Base-by-base conservation (phyloP, 73 alveolate species). In the Paraurostyla sp. region DNA sequence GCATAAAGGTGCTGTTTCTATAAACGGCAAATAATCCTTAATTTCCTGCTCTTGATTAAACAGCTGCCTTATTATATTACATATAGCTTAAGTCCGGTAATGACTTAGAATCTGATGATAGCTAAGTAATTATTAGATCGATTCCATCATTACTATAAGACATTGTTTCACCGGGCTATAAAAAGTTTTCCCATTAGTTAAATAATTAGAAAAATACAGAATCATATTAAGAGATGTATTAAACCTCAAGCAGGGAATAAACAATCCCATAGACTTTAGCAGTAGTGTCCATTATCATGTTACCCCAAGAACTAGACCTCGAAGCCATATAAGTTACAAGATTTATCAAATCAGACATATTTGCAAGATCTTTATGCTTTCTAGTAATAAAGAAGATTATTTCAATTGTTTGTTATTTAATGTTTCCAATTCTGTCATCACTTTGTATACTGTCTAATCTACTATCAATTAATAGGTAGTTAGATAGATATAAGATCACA, bases 251-350 rank as follows among this genome's bases (percentile, higher is more conserved):
- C 6, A 65, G 33, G 7, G 35, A 18, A 20, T 65, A 38, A 38
- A 33, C 35, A 65, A 35, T 65, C 38, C 35, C 11, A 1, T 13
- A 4, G 7, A 65, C 6, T 30, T 30, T 65, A 9, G 41, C 18
- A 1, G 82, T 13, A 6, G 60, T 65, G 23, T 65, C 82, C 1
- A 65, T 56, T 58, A 65, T 65, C 82, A 65, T 35, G 25, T 65
- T 35, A 15, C 82, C 58, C n/a, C n/a, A n/a, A n/a, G n/a, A n/a
- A n/a, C n/a, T n/a, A n/a, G n/a, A n/a, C n/a, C n/a, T n/a, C n/a
- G n/a, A n/a, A n/a, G n/a, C n/a, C 22, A 52, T 52, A 52, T 9
- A 52, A n/a, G 23, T 52, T n/a, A 52, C 30, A 25, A 9, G 23
- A n/a, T 54, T 54, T 54, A 54, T 20, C 13, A 54, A 20, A 9